A percentile compares a stretch with the other conserved stretches of the same genome.
Evolutionary conservation across 2,329 filamentous ascomycete species (phyloP).

Genomic region (Metarhizium robertsii): DNA sequence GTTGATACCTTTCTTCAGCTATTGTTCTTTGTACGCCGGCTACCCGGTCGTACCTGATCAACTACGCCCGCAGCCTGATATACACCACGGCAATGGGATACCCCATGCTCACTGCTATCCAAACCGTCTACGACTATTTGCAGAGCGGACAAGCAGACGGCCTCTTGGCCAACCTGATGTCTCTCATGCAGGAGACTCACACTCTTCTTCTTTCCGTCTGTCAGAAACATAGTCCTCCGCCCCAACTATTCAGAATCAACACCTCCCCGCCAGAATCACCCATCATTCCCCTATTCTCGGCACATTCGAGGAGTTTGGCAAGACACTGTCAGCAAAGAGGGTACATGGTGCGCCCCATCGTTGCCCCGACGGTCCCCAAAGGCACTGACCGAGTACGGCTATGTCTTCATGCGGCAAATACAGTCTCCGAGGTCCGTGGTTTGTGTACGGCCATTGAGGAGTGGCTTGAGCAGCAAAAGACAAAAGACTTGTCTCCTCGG

Average conservation of each 20-base stretch:
- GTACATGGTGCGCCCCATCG: conserved; percentile 55
- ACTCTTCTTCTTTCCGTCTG: conserved; percentile 32
- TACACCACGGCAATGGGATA: conserved; percentile 64
- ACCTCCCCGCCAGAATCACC: conserved; percentile 40
- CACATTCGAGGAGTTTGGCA: conserved; percentile 48
- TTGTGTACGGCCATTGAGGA: conserved; percentile 36
- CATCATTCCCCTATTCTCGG: conserved; percentile 54
- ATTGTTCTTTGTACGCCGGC: conserved; percentile 53
- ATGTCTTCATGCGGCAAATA: conserved; percentile 61
- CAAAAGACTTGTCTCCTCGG: background rate
- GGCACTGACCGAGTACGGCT: conserved; percentile 56
- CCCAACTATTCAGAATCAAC: conserved; percentile 25
- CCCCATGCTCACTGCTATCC: conserved; percentile 49
- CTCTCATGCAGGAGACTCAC: conserved; percentile 30
- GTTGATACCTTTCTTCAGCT: conserved; percentile 11
- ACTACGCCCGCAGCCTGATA: conserved; percentile 66
- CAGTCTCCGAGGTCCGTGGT: conserved; percentile 42
- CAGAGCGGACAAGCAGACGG: conserved; percentile 34
- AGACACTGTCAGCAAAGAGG: conserved; percentile 48
- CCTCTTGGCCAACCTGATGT: conserved; percentile 21
- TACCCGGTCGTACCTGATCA: conserved; percentile 57
- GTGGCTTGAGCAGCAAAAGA: conserved; percentile 29
- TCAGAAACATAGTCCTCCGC: conserved; percentile 5
- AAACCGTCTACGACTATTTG: conserved; percentile 49
- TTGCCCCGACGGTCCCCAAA: conserved; percentile 56